phyloP scores from a whole-genome alignment of 83 land plant genomes.

The Larix sibirica region DNA sequence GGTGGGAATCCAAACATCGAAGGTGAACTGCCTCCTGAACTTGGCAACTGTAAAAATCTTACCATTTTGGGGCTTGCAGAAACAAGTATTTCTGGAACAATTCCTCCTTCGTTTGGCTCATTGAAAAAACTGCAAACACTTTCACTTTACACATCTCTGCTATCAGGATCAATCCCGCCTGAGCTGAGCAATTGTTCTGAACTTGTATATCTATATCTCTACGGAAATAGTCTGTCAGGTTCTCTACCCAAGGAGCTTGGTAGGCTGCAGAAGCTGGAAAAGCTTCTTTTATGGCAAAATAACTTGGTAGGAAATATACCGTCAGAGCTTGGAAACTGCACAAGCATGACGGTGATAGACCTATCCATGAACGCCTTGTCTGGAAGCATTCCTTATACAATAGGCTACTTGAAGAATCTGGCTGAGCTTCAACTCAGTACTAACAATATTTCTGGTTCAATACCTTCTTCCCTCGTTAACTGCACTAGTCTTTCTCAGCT shows the following conservation, averaged over 20 bases:
- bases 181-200: conserved; percentile 67
- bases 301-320: conserved; percentile 76
- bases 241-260: conserved; percentile 63
- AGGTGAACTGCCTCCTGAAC: conserved; percentile 61
- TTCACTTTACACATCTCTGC: conserved; percentile 52
- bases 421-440: conserved; percentile 48
- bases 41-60: conserved; percentile 43
- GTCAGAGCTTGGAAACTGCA: conserved; percentile 41
- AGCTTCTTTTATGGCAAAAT: conserved; percentile 69
- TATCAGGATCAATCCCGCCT: conserved; percentile 53
- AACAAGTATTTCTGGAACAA: conserved; percentile 62
- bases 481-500: conserved; percentile 52
- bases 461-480: conserved; percentile 55
- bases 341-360: conserved; percentile 45
- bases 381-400: conserved; percentile 66
- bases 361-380: conserved; percentile 76
- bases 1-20: conserved; percentile 69
- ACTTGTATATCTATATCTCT: conserved; percentile 47
- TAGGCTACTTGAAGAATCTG: conserved; percentile 54
- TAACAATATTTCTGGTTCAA: conserved; percentile 70
- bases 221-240: conserved; percentile 50
- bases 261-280: conserved; percentile 41
- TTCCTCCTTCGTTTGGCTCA: conserved; percentile 41
- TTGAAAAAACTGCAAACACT: conserved; percentile 47
- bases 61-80: conserved; percentile 55